These are phyloP conservation scores for Ustilago loliicola DNA, from an alignment of 1,284 basidiomycete genomes.

Conservation along the genomic window DNA sequence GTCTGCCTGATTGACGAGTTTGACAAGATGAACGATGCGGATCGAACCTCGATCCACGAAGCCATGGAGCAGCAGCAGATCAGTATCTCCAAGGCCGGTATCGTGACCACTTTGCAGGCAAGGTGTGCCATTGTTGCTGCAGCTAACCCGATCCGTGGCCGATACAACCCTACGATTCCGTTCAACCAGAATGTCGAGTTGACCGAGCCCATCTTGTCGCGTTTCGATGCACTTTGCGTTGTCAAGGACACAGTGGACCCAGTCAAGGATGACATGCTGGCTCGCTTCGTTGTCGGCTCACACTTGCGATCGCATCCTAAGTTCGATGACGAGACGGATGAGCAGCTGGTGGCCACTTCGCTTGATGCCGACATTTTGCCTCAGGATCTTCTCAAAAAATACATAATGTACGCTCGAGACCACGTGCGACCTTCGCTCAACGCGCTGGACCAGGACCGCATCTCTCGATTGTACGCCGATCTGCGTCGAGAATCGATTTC, in stretches of 20 bases:
- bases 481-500: constrained; percentile 94
- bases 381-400: constrained; percentile 96
- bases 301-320: constrained; percentile 93
- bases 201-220: constrained; percentile 98
- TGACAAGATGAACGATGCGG: constrained; percentile 99
- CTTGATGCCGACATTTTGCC: constrained; percentile 93
- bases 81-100: constrained; percentile 98
- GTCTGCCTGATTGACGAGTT: constrained; percentile 99
- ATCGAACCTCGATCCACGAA: constrained; percentile 93
- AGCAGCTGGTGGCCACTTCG: constrained; percentile 86
- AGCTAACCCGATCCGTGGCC: constrained; percentile 91
- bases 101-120: constrained; percentile 95
- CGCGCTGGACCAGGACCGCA: constrained; percentile 95
- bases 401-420: constrained; percentile 98
- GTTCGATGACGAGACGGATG: constrained; percentile 86
- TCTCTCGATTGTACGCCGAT: constrained; percentile 94
- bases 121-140: constrained; percentile 97
- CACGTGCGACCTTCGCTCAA: constrained; percentile 91
- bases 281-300: constrained; percentile 95
- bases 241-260: constrained; percentile 98
- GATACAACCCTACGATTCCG: constrained; percentile 72
- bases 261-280: constrained; percentile 94
- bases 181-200: constrained; percentile 99
- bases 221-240: constrained; percentile 97
- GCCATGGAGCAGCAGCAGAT: constrained; percentile 99